Conservation (phyloP, 495 filamentous ascomycete genomes). For the Penicillium pulvis region DNA sequence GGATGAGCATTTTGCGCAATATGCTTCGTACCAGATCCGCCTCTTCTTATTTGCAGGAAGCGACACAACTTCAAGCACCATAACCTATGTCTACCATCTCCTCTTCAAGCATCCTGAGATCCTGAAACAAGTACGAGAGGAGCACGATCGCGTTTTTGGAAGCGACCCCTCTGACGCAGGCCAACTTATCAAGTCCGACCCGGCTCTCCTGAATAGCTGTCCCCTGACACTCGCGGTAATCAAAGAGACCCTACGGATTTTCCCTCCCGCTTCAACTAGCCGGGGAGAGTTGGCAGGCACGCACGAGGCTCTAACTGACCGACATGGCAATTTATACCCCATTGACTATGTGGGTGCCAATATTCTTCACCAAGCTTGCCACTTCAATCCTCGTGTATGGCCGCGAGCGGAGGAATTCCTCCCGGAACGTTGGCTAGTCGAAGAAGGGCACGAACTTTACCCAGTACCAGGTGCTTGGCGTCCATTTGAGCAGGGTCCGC, state of each 20-base stretch:
- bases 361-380: constrained; percentile 1
- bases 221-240: constrained; percentile 50
- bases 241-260: constrained; percentile 51
- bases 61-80: constrained; percentile 34
- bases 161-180: constrained; percentile 24
- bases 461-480: constrained; percentile 40
- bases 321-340: not conserved
- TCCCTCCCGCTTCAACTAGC: constrained; percentile 26
- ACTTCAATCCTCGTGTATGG: not conserved
- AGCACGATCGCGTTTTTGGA: constrained; percentile 47
- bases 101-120: constrained; percentile 46
- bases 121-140: constrained; percentile 39
- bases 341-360: constrained; percentile 24
- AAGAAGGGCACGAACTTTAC: constrained; percentile 23
- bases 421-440: constrained; percentile 26
- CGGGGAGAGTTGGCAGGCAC: not conserved
- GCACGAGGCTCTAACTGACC: not conserved
- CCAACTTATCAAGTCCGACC: constrained; percentile 27
- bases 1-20: constrained; percentile 6
- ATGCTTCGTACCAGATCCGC: not conserved
- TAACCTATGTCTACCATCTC: constrained; percentile 43
- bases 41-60: constrained; percentile 3
- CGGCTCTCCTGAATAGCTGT: constrained; percentile 41
- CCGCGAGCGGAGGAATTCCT: constrained; percentile 23
- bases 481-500: constrained; percentile 55